Conservation (phyloP, 2,329 filamentous ascomycete genomes). For the Pseudogymnoascus sp. region DNA sequence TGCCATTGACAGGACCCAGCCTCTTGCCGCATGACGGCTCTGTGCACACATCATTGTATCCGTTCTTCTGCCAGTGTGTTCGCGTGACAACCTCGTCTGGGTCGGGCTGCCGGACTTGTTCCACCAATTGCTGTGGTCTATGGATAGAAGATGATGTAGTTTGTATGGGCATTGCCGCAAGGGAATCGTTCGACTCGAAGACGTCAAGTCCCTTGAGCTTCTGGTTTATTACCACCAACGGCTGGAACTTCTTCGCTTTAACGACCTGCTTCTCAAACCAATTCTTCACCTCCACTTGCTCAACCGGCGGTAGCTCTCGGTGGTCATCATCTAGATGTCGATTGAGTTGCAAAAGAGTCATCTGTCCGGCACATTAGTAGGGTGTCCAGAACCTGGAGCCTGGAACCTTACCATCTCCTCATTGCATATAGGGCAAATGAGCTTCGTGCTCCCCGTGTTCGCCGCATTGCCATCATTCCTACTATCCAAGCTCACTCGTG, state of each 20-base stretch:
- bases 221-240: conserved; percentile 66
- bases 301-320: conserved; percentile 63
- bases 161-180: conserved; percentile 29
- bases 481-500: conserved; percentile 65
- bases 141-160: conserved; percentile 29
- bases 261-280: conserved; percentile 73
- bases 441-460: conserved; percentile 53
- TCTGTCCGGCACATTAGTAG: conserved; percentile 40
- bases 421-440: conserved; percentile 95
- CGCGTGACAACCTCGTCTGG: conserved; percentile 86
- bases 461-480: conserved; percentile 44
- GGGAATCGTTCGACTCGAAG: conserved; percentile 64
- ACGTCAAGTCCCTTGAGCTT: conserved; percentile 70
- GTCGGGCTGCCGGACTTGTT: conserved; percentile 40
- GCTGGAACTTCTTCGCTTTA: conserved; percentile 70
- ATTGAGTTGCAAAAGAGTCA: conserved; percentile 90
- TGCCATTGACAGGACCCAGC: conserved; percentile 72
- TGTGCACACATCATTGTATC: conserved; percentile 70
- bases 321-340: conserved; percentile 70
- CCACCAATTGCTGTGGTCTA: conserved; percentile 17
- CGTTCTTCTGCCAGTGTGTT: conserved; percentile 79
- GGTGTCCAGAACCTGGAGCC: conserved; percentile 9
- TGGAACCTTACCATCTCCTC: conserved; percentile 77
- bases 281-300: conserved; percentile 71
- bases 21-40: conserved; percentile 80